These are phyloP conservation scores for Leucogyrophana mollusca DNA, from an alignment of 768 basidiomycete species.

Conservation along the genomic window DNA sequence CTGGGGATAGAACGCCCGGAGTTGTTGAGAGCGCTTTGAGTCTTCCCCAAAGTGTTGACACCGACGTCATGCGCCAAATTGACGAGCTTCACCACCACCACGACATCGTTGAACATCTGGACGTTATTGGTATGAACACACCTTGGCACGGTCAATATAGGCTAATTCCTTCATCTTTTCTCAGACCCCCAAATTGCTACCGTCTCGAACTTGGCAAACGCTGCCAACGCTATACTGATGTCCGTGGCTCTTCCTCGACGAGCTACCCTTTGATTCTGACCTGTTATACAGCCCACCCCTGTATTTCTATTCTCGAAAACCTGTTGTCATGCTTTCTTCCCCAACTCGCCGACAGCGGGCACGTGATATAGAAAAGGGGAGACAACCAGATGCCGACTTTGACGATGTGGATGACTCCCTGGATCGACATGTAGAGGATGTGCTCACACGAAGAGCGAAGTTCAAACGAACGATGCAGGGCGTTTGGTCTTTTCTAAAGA, in stretches of 20 bases:
- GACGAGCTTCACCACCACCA: constrained; percentile 54
- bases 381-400: constrained; percentile 27
- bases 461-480: constrained; percentile 61
- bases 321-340: constrained; percentile 57
- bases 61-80: constrained; percentile 6
- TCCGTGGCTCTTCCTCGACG: constrained; percentile 20
- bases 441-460: constrained; percentile 61
- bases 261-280: constrained; percentile 3
- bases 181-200: constrained; percentile 74
- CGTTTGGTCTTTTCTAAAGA: constrained; percentile 82
- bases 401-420: constrained; percentile 48
- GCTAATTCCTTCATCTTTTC: constrained; percentile 8
- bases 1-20: constrained; percentile 34
- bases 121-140: constrained; percentile 61
- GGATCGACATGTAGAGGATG: constrained; percentile 78
- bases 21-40: constrained; percentile 46
- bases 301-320: constrained; percentile 67
- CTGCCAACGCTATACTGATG: constrained; percentile 79
- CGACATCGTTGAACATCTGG: constrained; percentile 81
- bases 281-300: constrained; percentile 57
- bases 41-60: constrained; percentile 24
- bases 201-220: constrained; percentile 73
- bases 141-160: neutral
- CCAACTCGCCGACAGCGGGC: constrained; percentile 12
- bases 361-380: constrained; percentile 26